A percentile compares a stretch with the other conserved stretches of the same genome.
These are phyloP conservation scores for Fraxinus paxiana DNA, from an alignment of 305 asterid genomes.

Conservation along the genomic window DNA sequence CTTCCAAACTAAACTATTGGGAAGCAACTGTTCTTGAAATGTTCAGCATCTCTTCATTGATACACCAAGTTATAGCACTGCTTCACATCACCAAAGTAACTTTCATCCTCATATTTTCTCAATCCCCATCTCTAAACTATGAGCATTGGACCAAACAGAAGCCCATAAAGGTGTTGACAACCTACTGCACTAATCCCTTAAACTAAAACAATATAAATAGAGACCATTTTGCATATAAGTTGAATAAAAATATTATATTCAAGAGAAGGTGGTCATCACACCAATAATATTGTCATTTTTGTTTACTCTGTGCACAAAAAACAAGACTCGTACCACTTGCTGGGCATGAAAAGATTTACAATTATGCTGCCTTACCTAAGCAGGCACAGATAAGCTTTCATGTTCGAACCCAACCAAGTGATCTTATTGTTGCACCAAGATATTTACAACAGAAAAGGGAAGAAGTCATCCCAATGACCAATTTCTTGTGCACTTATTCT, in stretches of 20 bases:
- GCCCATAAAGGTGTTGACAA: background rate
- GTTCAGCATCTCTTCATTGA: background rate
- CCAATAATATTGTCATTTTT: background rate
- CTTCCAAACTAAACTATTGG: background rate
- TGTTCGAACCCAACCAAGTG: background rate
- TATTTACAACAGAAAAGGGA: background rate
- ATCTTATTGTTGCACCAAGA: conserved; percentile 23
- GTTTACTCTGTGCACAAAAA: background rate
- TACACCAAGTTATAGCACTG: background rate
- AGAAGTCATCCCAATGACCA: background rate
- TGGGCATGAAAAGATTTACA: background rate
- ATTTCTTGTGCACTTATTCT: conserved; percentile 11
- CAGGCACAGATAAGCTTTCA: conserved; percentile 13
- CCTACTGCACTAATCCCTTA: background rate
- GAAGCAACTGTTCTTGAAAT: background rate
- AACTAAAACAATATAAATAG: background rate
- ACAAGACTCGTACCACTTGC: background rate
- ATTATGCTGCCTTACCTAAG: conserved; percentile 15
- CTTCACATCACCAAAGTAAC: background rate
- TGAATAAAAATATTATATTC: background rate
- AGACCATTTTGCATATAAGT: background rate
- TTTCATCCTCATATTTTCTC: background rate
- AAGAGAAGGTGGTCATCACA: background rate
- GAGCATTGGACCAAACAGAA: background rate
- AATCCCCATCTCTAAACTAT: background rate